Base-by-base conservation (phyloP, 768 basidiomycete genomes). In the Aureoboletus auriporus region DNA sequence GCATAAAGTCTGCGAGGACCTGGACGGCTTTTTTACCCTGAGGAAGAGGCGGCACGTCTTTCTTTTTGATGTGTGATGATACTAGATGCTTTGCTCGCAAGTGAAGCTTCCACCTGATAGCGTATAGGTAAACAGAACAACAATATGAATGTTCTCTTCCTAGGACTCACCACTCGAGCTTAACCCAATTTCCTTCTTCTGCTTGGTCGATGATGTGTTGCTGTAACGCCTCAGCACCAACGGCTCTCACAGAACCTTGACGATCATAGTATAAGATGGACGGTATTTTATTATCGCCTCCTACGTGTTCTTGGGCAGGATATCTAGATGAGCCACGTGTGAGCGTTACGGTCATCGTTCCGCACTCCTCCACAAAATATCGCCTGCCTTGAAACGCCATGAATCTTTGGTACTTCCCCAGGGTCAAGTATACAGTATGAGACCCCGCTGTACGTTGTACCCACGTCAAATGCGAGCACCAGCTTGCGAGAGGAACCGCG, bases 201-300 rank as follows among this genome's bases (percentile, higher is more conserved):
- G 74, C 75, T 39, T 61, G 51, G 4, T 70, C 69, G 16, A 69
- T 56, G 23, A 70, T 56, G 10, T 64, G 62, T 28, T 69, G 65
- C 13, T 67, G 60, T 11, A 55, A 17, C 0, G 75, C 69, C 48
- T 76, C 76, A 1, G 74, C 75, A 0, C 78, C 78, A 5, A 71
- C 60, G 0, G 76, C 78, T 33, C 57, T 66, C 4, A 72, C 61
- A 0, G 34, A 31, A 2, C 75, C 76, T n/a, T 64, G 50, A 8
- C 52, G 44, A 47, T 77, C 76, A 50, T 79, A 79, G 49, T 73
- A 74, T 12, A 79, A 47, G 29, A 76, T 62, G 0, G 75, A 74
- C 0, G 75, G 77, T 36, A 79, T 75, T 49, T 77, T 79, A 20
- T 67, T 71, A 44, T 76, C 71, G 5, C 74, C 71, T 4, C 71